Percentiles rank a stretch among this genome's conserved stretches.
These are phyloP conservation scores for Cyberlindnera americana DNA, from an alignment of 805 yeast species.

Conservation along the genomic window DNA sequence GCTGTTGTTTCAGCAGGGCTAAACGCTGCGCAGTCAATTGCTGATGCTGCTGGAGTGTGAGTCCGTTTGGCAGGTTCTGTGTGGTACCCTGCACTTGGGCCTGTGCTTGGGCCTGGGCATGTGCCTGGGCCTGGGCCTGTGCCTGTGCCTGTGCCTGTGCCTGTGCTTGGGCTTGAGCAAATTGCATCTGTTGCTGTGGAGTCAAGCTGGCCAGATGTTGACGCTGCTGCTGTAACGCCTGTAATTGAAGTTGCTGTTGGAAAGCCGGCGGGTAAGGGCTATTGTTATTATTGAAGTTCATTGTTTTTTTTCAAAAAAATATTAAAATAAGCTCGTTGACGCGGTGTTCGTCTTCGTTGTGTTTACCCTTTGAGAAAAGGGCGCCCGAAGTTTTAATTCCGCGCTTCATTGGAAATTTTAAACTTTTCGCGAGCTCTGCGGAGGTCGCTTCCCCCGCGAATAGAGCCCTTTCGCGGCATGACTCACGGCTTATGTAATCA, in stretches of 20 bases:
- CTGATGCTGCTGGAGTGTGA: slow-evolving; percentile 23
- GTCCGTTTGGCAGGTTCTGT: slow-evolving; percentile 5
- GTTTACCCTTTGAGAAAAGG: too few species aligned
- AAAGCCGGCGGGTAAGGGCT: slow-evolving; percentile 18
- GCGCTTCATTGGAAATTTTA: too few species aligned
- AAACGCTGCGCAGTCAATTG: slow-evolving; percentile 22
- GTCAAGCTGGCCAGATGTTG: slow-evolving; percentile 17
- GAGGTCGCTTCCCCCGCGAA: too few species aligned
- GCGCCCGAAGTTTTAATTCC: too few species aligned
- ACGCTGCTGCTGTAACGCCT: slow-evolving; percentile 23
- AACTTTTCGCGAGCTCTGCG: too few species aligned
- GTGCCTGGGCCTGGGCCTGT: background rate
- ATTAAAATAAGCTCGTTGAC: too few species aligned
- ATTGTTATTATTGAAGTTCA: slow-evolving; percentile 13
- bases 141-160: slow-evolving; percentile 5
- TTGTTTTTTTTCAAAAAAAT: too few species aligned
- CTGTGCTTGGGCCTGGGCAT: slow-evolving; percentile 4
- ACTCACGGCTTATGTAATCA: too few species aligned
- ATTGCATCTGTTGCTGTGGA: slow-evolving; percentile 16
- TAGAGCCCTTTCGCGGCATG: too few species aligned
- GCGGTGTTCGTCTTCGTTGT: too few species aligned
- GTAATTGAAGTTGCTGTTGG: slow-evolving; percentile 24
- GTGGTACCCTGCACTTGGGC: background rate
- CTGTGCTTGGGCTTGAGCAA: slow-evolving; percentile 6
- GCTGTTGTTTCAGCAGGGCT: slow-evolving; percentile 22